These are phyloP conservation scores for Salix arbutifolia DNA, from an alignment of 345 rosid genomes.

Conservation along the genomic window DNA sequence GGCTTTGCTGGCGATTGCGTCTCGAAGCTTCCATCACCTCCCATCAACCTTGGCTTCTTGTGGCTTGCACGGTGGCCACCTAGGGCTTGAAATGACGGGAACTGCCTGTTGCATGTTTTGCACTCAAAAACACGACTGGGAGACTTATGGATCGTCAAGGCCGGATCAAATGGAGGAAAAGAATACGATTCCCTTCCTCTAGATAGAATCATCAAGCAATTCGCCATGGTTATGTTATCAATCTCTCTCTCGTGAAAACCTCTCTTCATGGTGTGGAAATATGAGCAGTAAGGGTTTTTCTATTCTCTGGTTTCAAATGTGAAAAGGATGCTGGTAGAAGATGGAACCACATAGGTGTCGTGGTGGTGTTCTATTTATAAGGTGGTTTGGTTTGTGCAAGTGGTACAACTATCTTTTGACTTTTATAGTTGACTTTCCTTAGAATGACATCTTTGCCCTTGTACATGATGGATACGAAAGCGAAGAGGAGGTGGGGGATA, in stretches of 20 bases:
- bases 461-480: slow-evolving; percentile 5
- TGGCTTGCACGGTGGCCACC: slow-evolving; percentile 76
- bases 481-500: background rate
- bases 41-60: slow-evolving; percentile 46
- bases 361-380: background rate
- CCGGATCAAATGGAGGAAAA: slow-evolving; percentile 3
- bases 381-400: background rate
- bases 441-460: slow-evolving; percentile 33
- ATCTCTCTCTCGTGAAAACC: slow-evolving; percentile 23
- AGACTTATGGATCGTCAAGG: background rate
- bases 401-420: slow-evolving; percentile 14
- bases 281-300: background rate
- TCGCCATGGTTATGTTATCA: slow-evolving; percentile 45
- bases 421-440: slow-evolving; percentile 30
- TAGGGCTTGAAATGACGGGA: slow-evolving; percentile 57
- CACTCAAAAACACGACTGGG: slow-evolving; percentile 55
- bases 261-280: slow-evolving; percentile 43
- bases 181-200: slow-evolving; percentile 15
- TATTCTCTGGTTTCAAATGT: background rate
- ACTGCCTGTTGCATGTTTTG: slow-evolving; percentile 60
- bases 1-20: slow-evolving; percentile 33
- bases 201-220: slow-evolving; percentile 51
- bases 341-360: background rate
- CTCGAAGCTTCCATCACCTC: slow-evolving; percentile 9
- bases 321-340: background rate